Evolutionary conservation across 495 filamentous ascomycete species (phyloP).

Genomic region (Pseudoneurospora amorphoporcata): DNA sequence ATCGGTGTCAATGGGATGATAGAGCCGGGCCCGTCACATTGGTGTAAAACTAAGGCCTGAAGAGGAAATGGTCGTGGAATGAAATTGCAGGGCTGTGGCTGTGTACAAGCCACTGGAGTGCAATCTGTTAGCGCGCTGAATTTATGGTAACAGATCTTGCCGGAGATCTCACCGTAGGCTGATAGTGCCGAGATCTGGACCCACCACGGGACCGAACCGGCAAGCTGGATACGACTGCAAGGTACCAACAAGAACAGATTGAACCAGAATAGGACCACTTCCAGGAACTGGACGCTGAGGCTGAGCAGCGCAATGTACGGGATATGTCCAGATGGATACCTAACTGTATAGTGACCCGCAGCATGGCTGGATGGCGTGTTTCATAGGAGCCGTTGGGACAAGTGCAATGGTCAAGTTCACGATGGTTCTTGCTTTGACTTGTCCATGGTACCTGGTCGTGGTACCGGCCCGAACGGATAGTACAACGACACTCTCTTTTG

Average conservation of each 20-base stretch:
- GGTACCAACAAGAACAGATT: neutral
- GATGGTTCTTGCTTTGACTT: too few species aligned
- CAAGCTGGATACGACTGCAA: neutral
- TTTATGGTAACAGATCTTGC: neutral
- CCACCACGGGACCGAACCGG: neutral
- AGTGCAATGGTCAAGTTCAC: neutral
- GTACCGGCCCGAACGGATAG: neutral
- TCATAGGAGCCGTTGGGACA: neutral
- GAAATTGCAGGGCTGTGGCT: neutral
- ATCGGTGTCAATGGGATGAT: neutral
- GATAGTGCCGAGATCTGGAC: neutral
- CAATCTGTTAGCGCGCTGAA: neutral
- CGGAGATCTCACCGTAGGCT: neutral
- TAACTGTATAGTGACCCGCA: neutral
- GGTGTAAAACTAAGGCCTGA: neutral
- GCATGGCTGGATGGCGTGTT: neutral
- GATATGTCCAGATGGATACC: neutral
- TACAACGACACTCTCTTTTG: neutral
- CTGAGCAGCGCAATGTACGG: neutral
- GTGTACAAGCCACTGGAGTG: neutral
- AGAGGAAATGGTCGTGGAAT: neutral
- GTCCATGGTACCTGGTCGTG: neutral
- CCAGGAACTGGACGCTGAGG: neutral
- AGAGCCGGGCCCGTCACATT: too few species aligned
- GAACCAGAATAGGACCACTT: neutral